Percentiles rank a stretch among this genome's conserved stretches.
phyloP scores from a whole-genome alignment of 148 eudicot species.

The Selenicereus undatus region DNA sequence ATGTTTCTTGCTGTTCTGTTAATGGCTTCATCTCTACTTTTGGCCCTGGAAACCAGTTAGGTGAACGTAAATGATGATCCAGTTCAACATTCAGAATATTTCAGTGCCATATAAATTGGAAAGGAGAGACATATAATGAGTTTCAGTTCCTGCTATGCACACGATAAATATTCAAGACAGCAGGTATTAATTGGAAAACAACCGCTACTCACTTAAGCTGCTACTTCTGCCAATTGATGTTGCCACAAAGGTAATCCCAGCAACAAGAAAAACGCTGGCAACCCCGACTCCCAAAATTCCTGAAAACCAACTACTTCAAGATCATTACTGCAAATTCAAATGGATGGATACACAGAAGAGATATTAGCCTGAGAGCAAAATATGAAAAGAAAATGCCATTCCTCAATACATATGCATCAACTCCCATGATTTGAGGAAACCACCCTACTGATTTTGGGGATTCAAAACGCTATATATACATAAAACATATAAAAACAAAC shows the following conservation, averaged over 20 bases:
- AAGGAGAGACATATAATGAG: background rate
- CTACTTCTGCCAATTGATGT: slow-evolving; percentile 52
- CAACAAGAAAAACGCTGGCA: slow-evolving; percentile 68
- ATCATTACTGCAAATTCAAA: slow-evolving; percentile 35
- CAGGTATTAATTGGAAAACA: background rate
- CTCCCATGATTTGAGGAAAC: background rate
- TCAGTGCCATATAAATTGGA: background rate
- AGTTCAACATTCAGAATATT: background rate
- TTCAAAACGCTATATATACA: background rate
- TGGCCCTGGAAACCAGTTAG: slow-evolving; percentile 37
- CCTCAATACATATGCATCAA: background rate
- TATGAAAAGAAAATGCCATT: background rate
- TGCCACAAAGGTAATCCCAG: slow-evolving; percentile 72
- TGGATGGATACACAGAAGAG: slow-evolving; percentile 13
- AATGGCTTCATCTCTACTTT: slow-evolving; percentile 56
- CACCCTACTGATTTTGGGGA: background rate
- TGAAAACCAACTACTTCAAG: slow-evolving; percentile 65
- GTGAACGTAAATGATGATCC: background rate
- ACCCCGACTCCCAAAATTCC: slow-evolving; percentile 75
- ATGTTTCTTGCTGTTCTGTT: slow-evolving; percentile 53
- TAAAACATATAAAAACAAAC: background rate
- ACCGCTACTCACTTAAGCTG: slow-evolving; percentile 50
- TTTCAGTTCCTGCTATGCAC: background rate
- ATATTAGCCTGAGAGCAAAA: background rate
- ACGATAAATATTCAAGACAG: background rate